These are phyloP conservation scores for Lepidium didymum DNA, from an alignment of 345 rosid genomes.

Conservation along the genomic window DNA sequence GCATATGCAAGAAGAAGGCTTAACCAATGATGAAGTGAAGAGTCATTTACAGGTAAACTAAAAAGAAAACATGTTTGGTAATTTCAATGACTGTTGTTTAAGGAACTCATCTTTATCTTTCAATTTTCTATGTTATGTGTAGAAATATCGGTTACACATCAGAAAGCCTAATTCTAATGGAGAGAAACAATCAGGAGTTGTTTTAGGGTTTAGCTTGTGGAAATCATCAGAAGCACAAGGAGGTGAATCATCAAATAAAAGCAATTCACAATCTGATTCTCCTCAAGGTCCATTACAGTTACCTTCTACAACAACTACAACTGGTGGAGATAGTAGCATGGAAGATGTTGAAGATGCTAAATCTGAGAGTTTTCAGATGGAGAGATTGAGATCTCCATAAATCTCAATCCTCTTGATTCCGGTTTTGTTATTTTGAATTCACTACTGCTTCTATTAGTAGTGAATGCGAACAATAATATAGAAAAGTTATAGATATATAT, in stretches of 20 bases:
- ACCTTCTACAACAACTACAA: slow-evolving; percentile 24
- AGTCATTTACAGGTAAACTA: slow-evolving; percentile 81
- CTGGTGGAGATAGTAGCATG: slow-evolving; percentile 64
- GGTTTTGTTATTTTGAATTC: slow-evolving; percentile 12
- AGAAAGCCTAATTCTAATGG: slow-evolving; percentile 39
- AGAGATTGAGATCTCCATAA: slow-evolving; percentile 39
- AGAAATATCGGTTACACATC: slow-evolving; percentile 82
- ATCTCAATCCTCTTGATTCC: slow-evolving; percentile 24
- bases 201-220: slow-evolving; percentile 55
- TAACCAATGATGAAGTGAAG: slow-evolving; percentile 97
- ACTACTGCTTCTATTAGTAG: slow-evolving; percentile 5
- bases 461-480: slow-evolving; percentile 21
- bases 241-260: slow-evolving; percentile 47
- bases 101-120: neutral
- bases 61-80: neutral
- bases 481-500: slow-evolving; percentile 3
- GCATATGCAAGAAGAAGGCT: slow-evolving; percentile 89
- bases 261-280: slow-evolving; percentile 55
- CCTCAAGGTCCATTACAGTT: slow-evolving; percentile 84
- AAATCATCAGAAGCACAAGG: slow-evolving; percentile 43
- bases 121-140: slow-evolving; percentile 18
- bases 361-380: slow-evolving; percentile 46
- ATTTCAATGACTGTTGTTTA: neutral
- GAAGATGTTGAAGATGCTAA: slow-evolving; percentile 70
- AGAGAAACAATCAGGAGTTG: slow-evolving; percentile 44